phyloP scores from a whole-genome alignment of 129 eudicot species.

The Apium graveolens region DNA sequence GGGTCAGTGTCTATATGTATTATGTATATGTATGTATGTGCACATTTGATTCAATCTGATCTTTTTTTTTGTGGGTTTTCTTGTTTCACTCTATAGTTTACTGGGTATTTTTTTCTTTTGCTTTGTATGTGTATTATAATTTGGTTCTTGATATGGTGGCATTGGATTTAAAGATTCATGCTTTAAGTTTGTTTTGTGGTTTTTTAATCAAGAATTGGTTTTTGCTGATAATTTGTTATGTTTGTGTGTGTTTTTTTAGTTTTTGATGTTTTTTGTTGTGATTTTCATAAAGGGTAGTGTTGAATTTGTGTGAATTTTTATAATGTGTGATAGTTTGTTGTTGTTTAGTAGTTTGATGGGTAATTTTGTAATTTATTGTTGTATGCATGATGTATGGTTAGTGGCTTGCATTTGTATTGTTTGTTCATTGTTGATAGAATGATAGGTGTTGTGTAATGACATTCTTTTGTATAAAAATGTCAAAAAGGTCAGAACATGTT shows the following conservation, averaged over 20 bases:
- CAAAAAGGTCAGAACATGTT: not conserved
- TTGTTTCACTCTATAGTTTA: not conserved
- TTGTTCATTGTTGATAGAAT: not conserved
- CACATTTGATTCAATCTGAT: constrained; percentile 10
- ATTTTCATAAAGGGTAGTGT: not conserved
- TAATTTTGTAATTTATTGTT: not conserved
- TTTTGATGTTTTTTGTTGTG: constrained; percentile 15
- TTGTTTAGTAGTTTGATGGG: not conserved
- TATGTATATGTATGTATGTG: not conserved
- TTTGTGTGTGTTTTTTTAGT: constrained; percentile 1
- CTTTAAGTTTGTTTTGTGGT: not conserved
- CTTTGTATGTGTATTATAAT: constrained; percentile 13
- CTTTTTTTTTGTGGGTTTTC: not conserved
- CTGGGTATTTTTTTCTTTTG: constrained; percentile 25
- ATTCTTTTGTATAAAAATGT: not conserved
- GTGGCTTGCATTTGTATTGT: not conserved
- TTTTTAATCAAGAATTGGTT: not conserved
- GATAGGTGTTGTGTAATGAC: not conserved
- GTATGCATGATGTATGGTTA: not conserved
- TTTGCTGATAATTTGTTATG: not conserved
- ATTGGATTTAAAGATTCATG: constrained; percentile 22
- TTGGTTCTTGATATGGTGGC: constrained; percentile 18
- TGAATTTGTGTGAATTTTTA: not conserved
- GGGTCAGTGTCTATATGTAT: not conserved
- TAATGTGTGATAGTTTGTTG: not conserved